Evolutionary conservation across 2,329 filamentous ascomycete species (phyloP).

Genomic region (Teratosphaeria gauchensis): DNA sequence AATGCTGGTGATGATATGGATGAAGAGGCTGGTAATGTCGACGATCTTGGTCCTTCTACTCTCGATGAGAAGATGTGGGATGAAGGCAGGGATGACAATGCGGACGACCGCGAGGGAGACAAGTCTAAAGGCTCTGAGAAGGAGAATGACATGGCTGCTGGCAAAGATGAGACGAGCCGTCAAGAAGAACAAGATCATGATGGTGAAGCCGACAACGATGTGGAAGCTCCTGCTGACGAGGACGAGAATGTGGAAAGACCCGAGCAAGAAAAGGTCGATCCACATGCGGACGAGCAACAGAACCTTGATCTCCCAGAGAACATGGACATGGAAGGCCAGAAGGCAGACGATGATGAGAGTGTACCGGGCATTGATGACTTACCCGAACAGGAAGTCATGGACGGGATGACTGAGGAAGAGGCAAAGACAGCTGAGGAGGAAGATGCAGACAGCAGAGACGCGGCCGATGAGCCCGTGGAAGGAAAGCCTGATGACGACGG

Average conservation of each 20-base stretch:
- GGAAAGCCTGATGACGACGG: background rate
- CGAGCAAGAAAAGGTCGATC: constrained; percentile 51
- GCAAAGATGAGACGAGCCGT: constrained; percentile 29
- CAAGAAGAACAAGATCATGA: constrained; percentile 46
- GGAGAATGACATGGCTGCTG: constrained; percentile 36
- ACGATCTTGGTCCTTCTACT: constrained; percentile 78
- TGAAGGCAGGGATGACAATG: constrained; percentile 64
- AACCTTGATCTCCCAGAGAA: constrained; percentile 78
- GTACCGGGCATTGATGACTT: constrained; percentile 5
- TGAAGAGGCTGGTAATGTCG: constrained; percentile 73
- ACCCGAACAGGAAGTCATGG: constrained; percentile 11
- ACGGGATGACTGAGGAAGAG: constrained; percentile 23
- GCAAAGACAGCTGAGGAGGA: constrained; percentile 38
- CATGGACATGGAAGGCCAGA: constrained; percentile 62
- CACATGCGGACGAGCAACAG: constrained; percentile 72
- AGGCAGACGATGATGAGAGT: constrained; percentile 14
- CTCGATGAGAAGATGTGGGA: constrained; percentile 99
- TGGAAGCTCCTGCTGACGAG: constrained; percentile 27
- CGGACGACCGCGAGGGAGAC: constrained; percentile 72
- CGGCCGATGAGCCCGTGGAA: constrained; percentile 42
- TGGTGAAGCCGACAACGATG: constrained; percentile 49
- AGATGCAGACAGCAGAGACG: constrained; percentile 38
- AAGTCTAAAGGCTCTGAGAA: constrained; percentile 41
- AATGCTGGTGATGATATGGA: constrained; percentile 60
- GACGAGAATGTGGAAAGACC: constrained; percentile 42